A percentile compares a stretch with the other conserved stretches of the same genome.
phyloP scores from a whole-genome alignment of 176 grass and related monocot genomes.

The Musa itinerans region DNA sequence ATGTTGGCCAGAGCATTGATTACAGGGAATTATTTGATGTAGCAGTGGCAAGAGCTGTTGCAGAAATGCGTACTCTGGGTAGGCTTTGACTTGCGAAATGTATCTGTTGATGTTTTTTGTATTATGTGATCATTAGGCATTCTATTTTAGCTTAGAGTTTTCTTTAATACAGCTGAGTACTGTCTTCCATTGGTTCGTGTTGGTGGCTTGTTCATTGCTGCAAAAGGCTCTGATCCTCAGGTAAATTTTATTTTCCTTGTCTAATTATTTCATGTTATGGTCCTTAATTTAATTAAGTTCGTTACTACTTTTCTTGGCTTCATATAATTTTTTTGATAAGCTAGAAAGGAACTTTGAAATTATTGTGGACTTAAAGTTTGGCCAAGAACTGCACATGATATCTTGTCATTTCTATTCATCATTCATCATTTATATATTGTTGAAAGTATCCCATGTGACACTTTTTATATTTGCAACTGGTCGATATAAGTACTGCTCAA shows the following conservation, averaged over 20 bases:
- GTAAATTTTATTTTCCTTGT: conserved; percentile 28
- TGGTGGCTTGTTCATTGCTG: conserved; percentile 87
- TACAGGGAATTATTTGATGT: conserved; percentile 76
- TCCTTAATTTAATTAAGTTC: conserved; percentile 15
- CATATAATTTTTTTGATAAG: no score
- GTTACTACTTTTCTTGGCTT: background rate
- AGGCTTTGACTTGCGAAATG: background rate
- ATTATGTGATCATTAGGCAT: background rate
- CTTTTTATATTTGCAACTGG: no score
- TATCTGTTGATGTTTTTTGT: background rate
- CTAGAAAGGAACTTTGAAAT: no score
- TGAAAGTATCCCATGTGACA: no score
- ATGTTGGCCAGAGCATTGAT: conserved; percentile 53
- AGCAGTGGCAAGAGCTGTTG: conserved; percentile 77
- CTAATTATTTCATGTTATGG: background rate
- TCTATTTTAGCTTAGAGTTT: background rate
- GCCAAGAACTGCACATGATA: no score
- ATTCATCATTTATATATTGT: no score
- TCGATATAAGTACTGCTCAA: no score
- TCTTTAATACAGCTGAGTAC: conserved; percentile 61
- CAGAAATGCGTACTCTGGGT: conserved; percentile 88
- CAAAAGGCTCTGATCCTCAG: conserved; percentile 83
- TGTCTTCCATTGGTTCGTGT: conserved; percentile 78
- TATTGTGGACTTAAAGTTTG: no score
- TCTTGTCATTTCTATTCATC: no score